phyloP scores from a whole-genome alignment of 2,329 filamentous ascomycete species.

The Annulohypoxylon truncatum region DNA sequence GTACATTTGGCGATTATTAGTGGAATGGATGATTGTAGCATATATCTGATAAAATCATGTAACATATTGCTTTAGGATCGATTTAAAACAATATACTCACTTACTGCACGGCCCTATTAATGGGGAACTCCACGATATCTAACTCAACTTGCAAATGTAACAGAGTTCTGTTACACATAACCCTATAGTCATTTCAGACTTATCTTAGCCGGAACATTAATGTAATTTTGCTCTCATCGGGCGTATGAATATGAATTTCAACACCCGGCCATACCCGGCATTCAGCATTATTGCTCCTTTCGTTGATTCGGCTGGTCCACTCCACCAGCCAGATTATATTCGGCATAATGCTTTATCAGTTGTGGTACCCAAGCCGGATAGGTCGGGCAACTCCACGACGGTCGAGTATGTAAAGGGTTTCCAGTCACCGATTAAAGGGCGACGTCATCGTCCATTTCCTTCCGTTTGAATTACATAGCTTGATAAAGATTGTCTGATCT shows the following conservation, averaged over 20 bases:
- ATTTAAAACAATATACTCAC: background rate
- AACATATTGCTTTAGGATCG: background rate
- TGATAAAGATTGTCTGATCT: constrained; percentile 6
- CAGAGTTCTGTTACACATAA: background rate
- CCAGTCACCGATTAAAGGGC: background rate
- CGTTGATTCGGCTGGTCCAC: too few relatives aligned
- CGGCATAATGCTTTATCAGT: background rate
- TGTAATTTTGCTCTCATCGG: background rate
- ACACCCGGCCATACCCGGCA: background rate
- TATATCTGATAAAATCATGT: background rate
- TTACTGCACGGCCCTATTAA: background rate
- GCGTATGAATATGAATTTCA: too few relatives aligned
- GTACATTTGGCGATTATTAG: background rate
- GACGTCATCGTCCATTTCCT: constrained; percentile 12
- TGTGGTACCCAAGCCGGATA: background rate
- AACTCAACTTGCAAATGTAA: background rate
- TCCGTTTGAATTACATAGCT: background rate
- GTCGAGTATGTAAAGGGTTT: too few relatives aligned
- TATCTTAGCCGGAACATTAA: background rate
- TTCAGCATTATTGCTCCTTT: too few relatives aligned
- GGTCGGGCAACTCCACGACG: too few relatives aligned
- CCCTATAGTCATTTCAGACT: background rate
- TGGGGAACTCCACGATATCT: background rate
- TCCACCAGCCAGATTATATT: background rate
- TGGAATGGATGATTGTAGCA: background rate